phyloP scores from a whole-genome alignment of 2,329 filamentous ascomycete species.

The Grosmannia penicillata region DNA sequence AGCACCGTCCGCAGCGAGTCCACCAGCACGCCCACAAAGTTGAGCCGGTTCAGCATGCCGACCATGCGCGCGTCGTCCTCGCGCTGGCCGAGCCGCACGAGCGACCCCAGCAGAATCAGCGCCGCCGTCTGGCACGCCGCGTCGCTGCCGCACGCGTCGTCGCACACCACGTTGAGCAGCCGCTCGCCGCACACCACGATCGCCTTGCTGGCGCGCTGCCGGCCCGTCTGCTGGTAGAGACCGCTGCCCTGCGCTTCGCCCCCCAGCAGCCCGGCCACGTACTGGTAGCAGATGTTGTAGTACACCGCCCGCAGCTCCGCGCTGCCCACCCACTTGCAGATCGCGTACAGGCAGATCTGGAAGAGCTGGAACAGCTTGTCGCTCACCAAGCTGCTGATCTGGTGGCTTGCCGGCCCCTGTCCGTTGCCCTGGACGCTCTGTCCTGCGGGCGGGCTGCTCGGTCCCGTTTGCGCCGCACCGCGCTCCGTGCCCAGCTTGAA shows the following conservation, averaged over 20 bases:
- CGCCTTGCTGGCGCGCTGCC: conserved; percentile 54
- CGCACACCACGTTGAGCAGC: conserved; percentile 74
- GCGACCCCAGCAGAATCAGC: conserved; percentile 64
- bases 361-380: conserved; percentile 89
- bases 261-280: conserved; percentile 57
- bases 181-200: conserved; percentile 56
- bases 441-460: no score
- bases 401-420: conserved; percentile 25
- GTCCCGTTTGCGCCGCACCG: no score
- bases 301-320: conserved; percentile 66
- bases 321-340: conserved; percentile 57
- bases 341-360: conserved; percentile 67
- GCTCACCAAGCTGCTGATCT: conserved; percentile 58
- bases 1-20: conserved; percentile 73
- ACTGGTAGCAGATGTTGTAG: conserved; percentile 84
- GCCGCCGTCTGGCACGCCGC: conserved; percentile 72
- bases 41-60: conserved; percentile 67
- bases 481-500: conserved; percentile 49
- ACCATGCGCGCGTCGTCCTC: conserved; percentile 63
- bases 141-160: conserved; percentile 81
- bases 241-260: conserved; percentile 19
- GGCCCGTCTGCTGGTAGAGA: conserved; percentile 15
- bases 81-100: conserved; percentile 58
- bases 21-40: conserved; percentile 81
- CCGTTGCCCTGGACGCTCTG: no score